Evolutionary conservation across 192 early-diverging fungal genomes (phyloP).

Genomic region (Kappamyces sp.): DNA sequence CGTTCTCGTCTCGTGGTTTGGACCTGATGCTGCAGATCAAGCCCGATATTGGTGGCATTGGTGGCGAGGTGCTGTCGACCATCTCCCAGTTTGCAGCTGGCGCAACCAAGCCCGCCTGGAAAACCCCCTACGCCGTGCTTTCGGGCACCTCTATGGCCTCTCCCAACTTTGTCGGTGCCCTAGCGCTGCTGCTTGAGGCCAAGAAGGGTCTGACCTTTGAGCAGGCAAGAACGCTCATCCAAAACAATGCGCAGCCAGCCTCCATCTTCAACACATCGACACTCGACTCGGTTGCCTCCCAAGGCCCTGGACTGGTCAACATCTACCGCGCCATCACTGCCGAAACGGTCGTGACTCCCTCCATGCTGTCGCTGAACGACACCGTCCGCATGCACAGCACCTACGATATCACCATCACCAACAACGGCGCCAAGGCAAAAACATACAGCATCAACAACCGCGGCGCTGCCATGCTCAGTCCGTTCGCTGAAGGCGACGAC

Average conservation of each 20-base stretch:
- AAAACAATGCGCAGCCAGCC: conserved; percentile 46
- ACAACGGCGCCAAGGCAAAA: conserved; percentile 20
- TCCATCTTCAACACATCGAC: conserved; percentile 28
- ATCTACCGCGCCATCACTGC: conserved; percentile 52
- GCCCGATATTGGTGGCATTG: conserved; percentile 38
- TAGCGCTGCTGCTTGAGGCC: conserved; percentile 58
- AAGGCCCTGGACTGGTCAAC: conserved; percentile 73
- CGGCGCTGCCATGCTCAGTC: conserved; percentile 17
- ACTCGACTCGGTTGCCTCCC: conserved; percentile 55
- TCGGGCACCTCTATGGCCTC: conserved; percentile 78
- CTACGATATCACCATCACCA: conserved; percentile 20
- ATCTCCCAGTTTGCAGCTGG: conserved; percentile 15
- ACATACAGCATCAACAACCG: conserved; percentile 20
- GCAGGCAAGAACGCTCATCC: conserved; percentile 29
- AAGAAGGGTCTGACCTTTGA: conserved; percentile 24
- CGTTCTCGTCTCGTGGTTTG: conserved; percentile 70
- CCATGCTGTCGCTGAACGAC: conserved; percentile 30
- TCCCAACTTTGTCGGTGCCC: conserved; percentile 64
- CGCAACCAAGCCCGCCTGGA: conserved; percentile 4
- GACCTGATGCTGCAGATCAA: conserved; percentile 61
- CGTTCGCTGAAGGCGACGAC: conserved; percentile 20
- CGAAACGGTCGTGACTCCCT: conserved; percentile 46
- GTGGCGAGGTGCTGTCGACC: conserved; percentile 30
- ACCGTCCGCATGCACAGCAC: conserved; percentile 15
- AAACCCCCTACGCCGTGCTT: conserved; percentile 17